Evolutionary conservation across 139 green algal species (phyloP), one percentile per base, ranked within the genome.

Genomic region (Chlamydomonas eustigma): DNA sequence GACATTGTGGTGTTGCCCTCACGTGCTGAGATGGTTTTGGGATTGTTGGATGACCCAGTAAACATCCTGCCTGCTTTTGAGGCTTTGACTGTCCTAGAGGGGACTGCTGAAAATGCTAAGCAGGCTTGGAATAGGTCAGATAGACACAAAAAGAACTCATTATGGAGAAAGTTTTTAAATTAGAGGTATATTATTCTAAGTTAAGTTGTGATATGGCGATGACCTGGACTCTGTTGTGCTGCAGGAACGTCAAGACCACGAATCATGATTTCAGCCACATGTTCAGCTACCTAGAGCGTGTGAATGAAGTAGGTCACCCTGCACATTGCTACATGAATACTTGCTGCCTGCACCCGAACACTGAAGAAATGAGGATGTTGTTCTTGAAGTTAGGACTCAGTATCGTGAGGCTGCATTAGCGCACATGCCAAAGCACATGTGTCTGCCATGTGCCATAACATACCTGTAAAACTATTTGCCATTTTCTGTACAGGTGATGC

Each of bases 31-130:
- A 64, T 80, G 64, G 88, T 88, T 22, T 81, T 94, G 38, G 79
- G 85, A 12, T 78, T 94, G 80, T 78, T 94, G 52, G 28, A 81
- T 37, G 82, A 87, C 39, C 65, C 75, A 2, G 64, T 33, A 50
- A 69, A 78, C 32, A 50, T 86, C 51, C 51, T 90, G 39, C 71
- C 83, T 0, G 78, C 78, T 5, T 85, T 88, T 52, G 82, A 90
- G 80, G 86, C 83, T 31, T 73, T 89, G 5, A 78, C 78, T 5
- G 80, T 90, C 50, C 84, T 95, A 65, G 87, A 92, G 51, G 90
- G 86, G 18, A 95, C 86, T 0, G 85, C 83, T 51, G 84, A 85
- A 44, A 88, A 90, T 74, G 86, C 88, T 33, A 88, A 91, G 80
- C 76, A 78, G 58, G 85, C 87, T 4, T 86, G 81, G 84, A 66